These are phyloP conservation scores for Narthecium ossifragum DNA, from an alignment of 106 monocot genomes.

Conservation along the genomic window DNA sequence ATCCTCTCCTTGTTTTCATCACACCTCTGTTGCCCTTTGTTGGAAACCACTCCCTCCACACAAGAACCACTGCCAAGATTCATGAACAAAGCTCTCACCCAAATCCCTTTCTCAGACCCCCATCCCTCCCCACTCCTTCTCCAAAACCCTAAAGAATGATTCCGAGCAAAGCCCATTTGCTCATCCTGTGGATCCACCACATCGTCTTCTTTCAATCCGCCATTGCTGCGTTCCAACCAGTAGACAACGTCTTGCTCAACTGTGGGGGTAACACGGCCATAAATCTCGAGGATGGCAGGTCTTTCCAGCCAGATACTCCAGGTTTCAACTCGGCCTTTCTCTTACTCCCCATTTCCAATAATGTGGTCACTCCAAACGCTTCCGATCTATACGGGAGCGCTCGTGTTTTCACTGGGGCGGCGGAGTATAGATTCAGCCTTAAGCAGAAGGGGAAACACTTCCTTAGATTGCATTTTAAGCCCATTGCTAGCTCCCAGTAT, in stretches of 20 bases:
- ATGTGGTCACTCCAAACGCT: background rate
- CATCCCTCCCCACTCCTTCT: too few species aligned
- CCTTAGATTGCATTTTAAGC: slow-evolving; percentile 29
- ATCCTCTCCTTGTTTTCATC: too few species aligned
- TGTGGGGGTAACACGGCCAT: slow-evolving; percentile 29
- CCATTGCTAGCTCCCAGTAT: slow-evolving; percentile 1
- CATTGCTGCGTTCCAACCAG: slow-evolving; percentile 6
- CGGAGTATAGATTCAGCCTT: slow-evolving; percentile 22
- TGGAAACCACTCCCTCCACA: too few species aligned
- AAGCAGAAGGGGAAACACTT: slow-evolving; percentile 20
- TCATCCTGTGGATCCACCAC: background rate
- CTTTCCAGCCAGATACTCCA: slow-evolving; percentile 22
- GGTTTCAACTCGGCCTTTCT: background rate
- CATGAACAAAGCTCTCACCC: too few species aligned
- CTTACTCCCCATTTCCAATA: slow-evolving; percentile 10
- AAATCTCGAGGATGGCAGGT: slow-evolving; percentile 20
- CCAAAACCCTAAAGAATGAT: too few species aligned
- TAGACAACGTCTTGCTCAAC: slow-evolving; percentile 32
- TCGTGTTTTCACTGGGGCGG: slow-evolving; percentile 21
- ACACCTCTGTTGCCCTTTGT: too few species aligned
- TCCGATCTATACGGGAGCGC: slow-evolving; percentile 26
- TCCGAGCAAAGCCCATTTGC: slow-evolving; percentile 4
- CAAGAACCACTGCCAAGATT: too few species aligned
- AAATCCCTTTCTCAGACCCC: background rate
- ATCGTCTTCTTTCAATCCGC: background rate